phyloP scores from a whole-genome alignment of 768 basidiomycete species.

The Vararia minispora region DNA sequence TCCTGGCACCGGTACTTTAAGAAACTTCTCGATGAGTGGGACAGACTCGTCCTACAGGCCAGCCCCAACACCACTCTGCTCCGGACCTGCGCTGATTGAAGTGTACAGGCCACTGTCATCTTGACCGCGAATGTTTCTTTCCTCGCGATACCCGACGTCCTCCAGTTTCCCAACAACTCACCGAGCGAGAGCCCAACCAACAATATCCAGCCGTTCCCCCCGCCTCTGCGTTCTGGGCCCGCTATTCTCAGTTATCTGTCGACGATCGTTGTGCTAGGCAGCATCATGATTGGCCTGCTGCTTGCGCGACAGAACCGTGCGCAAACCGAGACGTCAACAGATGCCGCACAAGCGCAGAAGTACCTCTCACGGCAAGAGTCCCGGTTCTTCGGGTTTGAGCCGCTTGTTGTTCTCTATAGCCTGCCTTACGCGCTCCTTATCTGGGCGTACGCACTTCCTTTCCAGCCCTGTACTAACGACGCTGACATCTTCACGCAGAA shows the following conservation, averaged over 20 bases:
- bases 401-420: constrained; percentile 6
- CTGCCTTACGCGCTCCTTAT: constrained; percentile 8
- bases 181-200: no score
- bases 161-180: neutral
- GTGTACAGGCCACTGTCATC: constrained; percentile 6
- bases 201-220: neutral
- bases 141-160: constrained; percentile 7
- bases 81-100: neutral
- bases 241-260: constrained; percentile 10
- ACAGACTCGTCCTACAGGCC: constrained; percentile 6
- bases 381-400: constrained; percentile 4
- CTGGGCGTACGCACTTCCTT: constrained; percentile 4
- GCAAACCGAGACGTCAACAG: neutral
- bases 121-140: constrained; percentile 7
- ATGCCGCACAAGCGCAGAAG: constrained; percentile 4
- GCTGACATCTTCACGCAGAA: neutral
- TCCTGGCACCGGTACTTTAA: constrained; percentile 7
- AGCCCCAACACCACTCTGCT: neutral
- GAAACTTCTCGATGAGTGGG: constrained; percentile 7
- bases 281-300: constrained; percentile 9
- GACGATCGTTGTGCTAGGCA: constrained; percentile 3
- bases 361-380: constrained; percentile 1
- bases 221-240: no score
- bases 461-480: neutral
- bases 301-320: constrained; percentile 8